A percentile compares a stretch with the other conserved stretches of the same genome.
phyloP scores from a whole-genome alignment of 148 eudicot genomes.

The Chenopodium quinoa region DNA sequence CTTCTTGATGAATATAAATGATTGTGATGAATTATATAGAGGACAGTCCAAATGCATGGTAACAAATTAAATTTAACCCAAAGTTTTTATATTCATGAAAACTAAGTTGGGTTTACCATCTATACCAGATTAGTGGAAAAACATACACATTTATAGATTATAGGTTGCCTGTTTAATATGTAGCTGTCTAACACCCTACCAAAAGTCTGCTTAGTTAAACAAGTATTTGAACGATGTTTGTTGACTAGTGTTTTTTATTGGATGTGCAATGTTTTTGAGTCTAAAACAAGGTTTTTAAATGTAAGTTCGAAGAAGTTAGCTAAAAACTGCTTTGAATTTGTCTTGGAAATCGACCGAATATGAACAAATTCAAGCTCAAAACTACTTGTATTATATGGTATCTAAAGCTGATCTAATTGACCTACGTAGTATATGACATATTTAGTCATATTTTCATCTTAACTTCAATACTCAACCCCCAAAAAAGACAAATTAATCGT shows the following conservation, averaged over 20 bases:
- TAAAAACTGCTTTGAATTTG: background rate
- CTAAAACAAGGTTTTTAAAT: background rate
- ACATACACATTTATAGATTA: conserved; percentile 16
- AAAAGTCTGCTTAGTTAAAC: background rate
- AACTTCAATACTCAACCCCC: no score
- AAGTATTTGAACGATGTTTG: background rate
- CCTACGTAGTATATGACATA: no score
- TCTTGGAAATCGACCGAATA: background rate
- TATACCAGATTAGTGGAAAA: conserved; percentile 16
- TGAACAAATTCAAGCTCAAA: background rate
- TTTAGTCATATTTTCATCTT: no score
- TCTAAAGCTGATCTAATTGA: no score
- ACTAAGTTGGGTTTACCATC: conserved; percentile 14
- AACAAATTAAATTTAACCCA: background rate
- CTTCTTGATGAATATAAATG: background rate
- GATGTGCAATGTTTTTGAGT: background rate
- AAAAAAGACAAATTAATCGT: no score
- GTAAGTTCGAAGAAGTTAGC: background rate
- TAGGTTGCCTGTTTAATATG: conserved; percentile 22
- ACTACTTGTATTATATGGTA: no score
- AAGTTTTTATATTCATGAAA: no score
- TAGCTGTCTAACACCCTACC: conserved; percentile 10
- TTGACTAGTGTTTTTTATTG: conserved; percentile 5
- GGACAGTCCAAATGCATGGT: background rate
- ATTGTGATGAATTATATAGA: background rate